These are phyloP conservation scores for Pilasporangium apinafurcum DNA, from an alignment of 352 stramenopile species.

Conservation along the genomic window DNA sequence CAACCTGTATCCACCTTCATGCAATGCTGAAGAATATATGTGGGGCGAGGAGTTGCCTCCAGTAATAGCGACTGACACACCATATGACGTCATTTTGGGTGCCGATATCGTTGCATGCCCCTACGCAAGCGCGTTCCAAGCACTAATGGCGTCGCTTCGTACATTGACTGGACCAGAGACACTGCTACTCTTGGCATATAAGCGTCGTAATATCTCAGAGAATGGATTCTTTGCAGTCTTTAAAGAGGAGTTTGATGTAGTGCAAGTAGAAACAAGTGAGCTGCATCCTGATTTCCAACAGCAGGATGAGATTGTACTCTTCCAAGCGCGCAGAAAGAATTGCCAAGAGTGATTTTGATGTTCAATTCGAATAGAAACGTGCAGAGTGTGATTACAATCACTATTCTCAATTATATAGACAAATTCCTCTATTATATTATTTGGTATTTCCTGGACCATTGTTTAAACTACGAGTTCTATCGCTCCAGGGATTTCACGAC, in stretches of 20 bases:
- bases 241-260: conserved; percentile 37
- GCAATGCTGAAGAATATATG: conserved; percentile 37
- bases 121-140: conserved; percentile 63
- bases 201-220: conserved; percentile 62
- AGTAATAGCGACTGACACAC: conserved; percentile 11
- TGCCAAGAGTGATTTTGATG: too few species aligned
- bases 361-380: too few species aligned
- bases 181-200: conserved; percentile 69
- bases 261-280: conserved; percentile 26
- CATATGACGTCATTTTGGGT: conserved; percentile 70
- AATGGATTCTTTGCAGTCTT: conserved; percentile 56
- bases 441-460: neutral
- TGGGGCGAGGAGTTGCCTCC: conserved; percentile 43
- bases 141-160: conserved; percentile 43
- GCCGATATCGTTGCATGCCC: conserved; percentile 82
- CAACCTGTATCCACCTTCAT: conserved; percentile 15
- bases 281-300: conserved; percentile 65
- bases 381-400: too few species aligned
- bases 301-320: conserved; percentile 59
- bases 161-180: conserved; percentile 32
- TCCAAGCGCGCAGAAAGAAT: conserved; percentile 32
- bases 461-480: conserved; percentile 10
- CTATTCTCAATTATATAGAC: too few species aligned
- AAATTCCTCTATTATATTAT: too few species aligned
- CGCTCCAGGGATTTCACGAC: conserved; percentile 38